Base-by-base conservation (phyloP, 2,329 filamentous ascomycete species). In the Ophioceras dolichostomum region DNA sequence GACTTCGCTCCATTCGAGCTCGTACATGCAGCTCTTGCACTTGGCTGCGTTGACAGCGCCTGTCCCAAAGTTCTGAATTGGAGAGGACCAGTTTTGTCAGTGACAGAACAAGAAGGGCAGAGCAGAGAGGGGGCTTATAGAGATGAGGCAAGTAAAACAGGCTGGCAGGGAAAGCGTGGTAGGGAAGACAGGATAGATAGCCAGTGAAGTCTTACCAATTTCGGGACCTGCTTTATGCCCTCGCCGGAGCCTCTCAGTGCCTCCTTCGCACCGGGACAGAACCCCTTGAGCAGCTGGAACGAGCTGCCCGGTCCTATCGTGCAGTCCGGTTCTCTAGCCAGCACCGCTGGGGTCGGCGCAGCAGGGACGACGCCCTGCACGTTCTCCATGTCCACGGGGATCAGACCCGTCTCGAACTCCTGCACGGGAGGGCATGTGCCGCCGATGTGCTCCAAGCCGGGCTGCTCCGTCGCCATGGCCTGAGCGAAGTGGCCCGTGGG, bases 231-330 rank as follows among this genome's bases (percentile, higher is more conserved):
- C 47, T 63, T 68, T 33, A 73, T 60, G 6, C 69, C 70, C 4
- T 62, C 50, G 3, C 61, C 63, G n/a, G n/a, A n/a, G 1, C 70
- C 70, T 26, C 57, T 56, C 20, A 65, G 51, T 2, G 67, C 61
- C 13, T 70, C 67, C 33, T 63, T 64, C 6, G 70, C 70, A 1
- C 70, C 70, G 16, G 65, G 61, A 31, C 71, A 76, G 45, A 75
- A 73, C 2, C 69, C 70, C 38, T 69, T 72, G 27, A 67, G 55
- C 9, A 64, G 53, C 35, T 68, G 64, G 43, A 73, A 73, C 0
- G 70, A 73, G 44, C 68, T 70, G 9, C 53, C 45, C 0, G 55
- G 49, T 3, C 53, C 60, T 26, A 74, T 68, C 5, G 46, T 59
- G 44, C 61, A 65, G 32, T 66, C 62, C 10, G 51, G 43, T 34